Conservation (phyloP, 768 basidiomycete genomes). For the Russula olivacea region DNA sequence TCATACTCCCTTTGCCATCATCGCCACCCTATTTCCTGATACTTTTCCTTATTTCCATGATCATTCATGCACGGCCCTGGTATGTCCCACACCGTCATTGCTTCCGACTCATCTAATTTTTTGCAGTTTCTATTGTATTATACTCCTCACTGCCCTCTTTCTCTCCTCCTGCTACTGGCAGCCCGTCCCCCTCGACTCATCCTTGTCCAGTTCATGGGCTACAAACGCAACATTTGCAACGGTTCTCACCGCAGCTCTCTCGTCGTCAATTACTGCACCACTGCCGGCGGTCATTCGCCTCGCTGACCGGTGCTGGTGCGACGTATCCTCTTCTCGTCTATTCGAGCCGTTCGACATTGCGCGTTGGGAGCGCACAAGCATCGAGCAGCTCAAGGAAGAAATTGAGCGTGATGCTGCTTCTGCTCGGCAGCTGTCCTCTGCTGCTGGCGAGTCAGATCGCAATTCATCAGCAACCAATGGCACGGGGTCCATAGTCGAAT, state of each 20-base stretch:
- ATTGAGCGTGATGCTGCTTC: constrained; percentile 36
- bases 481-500: background rate
- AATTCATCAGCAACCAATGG: background rate
- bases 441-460: background rate
- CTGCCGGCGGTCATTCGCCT: constrained; percentile 57
- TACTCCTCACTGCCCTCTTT: constrained; percentile 76
- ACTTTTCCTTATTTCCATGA: constrained; percentile 69
- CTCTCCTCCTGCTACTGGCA: constrained; percentile 89
- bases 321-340: constrained; percentile 54
- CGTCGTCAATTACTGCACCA: constrained; percentile 36
- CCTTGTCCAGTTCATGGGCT: constrained; percentile 60
- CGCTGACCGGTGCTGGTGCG: constrained; percentile 83
- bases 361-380: constrained; percentile 65
- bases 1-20: constrained; percentile 71
- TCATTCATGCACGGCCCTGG: constrained; percentile 82
- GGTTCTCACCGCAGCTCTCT: constrained; percentile 44
- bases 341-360: constrained; percentile 76
- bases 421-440: constrained; percentile 26
- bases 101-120: background rate
- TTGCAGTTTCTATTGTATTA: constrained; percentile 77
- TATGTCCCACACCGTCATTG: constrained; percentile 34
- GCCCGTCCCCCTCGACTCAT: constrained; percentile 60
- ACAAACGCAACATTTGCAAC: constrained; percentile 70
- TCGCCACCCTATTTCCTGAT: constrained; percentile 76
- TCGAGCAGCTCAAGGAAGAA: constrained; percentile 40